Conservation (phyloP, 345 rosid genomes). For the Eucalyptus rudis region DNA sequence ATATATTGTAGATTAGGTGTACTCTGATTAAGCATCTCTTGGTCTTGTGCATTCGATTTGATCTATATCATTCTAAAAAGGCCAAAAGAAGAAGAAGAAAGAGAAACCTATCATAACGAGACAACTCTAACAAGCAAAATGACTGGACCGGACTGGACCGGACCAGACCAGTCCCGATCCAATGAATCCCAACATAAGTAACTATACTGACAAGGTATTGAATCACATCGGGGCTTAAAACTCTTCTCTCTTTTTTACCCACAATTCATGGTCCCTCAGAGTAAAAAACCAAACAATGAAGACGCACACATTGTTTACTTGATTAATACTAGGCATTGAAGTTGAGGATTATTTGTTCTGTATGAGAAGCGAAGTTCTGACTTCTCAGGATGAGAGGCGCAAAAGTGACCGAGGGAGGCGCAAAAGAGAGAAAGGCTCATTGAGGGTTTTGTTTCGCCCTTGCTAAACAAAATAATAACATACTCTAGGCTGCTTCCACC, state of each 20-base stretch:
- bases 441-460: neutral
- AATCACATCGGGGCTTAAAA: neutral
- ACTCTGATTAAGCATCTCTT: fast-evolving
- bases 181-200: neutral
- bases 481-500: neutral
- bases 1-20: neutral
- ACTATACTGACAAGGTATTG: neutral
- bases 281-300: neutral
- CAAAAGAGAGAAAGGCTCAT: neutral
- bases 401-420: neutral
- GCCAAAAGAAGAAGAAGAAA: no score
- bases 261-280: neutral
- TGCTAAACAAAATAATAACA: neutral
- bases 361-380: neutral
- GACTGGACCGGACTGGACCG: no score
- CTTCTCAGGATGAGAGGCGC: neutral
- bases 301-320: neutral
- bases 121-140: no score
- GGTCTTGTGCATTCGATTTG: no score
- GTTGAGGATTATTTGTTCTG: neutral
- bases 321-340: neutral
- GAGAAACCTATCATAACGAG: no score
- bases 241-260: neutral
- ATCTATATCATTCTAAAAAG: no score
- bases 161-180: no score